These are phyloP conservation scores for Rhododendron henanense DNA, from an alignment of 148 eudicot genomes.

Conservation along the genomic window DNA sequence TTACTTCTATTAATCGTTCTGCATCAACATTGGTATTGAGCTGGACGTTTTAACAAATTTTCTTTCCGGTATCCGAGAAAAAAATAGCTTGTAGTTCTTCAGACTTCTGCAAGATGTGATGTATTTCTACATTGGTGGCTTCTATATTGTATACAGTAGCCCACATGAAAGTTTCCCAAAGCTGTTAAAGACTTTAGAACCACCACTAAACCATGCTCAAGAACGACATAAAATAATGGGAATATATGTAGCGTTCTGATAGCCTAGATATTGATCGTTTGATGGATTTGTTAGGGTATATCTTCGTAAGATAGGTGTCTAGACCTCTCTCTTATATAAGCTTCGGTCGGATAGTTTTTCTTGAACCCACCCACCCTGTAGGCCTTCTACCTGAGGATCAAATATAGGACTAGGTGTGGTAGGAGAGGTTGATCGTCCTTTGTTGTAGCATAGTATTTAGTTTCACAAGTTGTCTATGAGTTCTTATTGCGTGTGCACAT, in stretches of 20 bases:
- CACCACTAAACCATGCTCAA: neutral
- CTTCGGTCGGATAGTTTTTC: neutral
- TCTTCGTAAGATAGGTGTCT: neutral
- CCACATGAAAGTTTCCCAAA: neutral
- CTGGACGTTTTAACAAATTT: neutral
- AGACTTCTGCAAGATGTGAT: neutral
- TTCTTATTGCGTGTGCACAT: neutral
- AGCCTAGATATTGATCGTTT: neutral
- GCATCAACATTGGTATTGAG: neutral
- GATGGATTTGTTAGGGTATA: neutral
- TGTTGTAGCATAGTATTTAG: neutral
- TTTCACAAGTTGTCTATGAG: neutral
- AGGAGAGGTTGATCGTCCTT: neutral
- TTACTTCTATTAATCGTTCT: too few species aligned
- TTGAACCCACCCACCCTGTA: neutral
- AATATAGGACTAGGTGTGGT: neutral
- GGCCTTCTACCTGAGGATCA: neutral
- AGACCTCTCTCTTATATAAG: neutral
- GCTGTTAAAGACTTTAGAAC: neutral
- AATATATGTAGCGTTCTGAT: neutral
- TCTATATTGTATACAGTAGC: neutral
- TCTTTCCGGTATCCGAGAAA: neutral
- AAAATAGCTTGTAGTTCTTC: neutral
- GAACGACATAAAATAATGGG: neutral
- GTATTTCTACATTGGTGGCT: neutral